Evolutionary conservation across 1,284 basidiomycete species (phyloP).

Genomic region (Ustilago hordei): DNA sequence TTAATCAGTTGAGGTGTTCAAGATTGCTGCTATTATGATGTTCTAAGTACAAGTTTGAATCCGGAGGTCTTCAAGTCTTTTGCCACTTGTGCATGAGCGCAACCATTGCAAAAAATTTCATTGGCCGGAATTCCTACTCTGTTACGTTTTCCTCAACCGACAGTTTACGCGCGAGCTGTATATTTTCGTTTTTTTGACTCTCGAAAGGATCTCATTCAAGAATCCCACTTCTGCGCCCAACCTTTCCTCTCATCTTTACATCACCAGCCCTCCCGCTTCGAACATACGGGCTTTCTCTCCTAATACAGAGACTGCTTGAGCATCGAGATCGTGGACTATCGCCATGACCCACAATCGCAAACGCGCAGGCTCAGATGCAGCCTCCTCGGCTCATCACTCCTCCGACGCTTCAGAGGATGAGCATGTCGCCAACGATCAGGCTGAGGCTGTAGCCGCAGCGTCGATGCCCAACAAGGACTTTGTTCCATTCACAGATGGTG

Average conservation of each 20-base stretch:
- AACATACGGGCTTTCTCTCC: neutral
- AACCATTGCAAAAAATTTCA: too few species aligned
- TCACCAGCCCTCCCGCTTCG: neutral
- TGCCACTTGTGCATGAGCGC: too few species aligned
- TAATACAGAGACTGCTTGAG: neutral
- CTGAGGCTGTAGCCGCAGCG: conserved; percentile 7
- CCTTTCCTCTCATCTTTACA: neutral
- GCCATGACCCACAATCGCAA: conserved; percentile 43
- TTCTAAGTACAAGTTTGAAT: too few species aligned
- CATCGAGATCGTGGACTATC: neutral
- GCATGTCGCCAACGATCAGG: conserved; percentile 8
- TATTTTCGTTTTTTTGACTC: too few species aligned
- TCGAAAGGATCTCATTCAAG: too few species aligned
- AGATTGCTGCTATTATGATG: too few species aligned
- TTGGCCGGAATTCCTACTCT: too few species aligned
- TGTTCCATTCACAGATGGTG: conserved; percentile 30
- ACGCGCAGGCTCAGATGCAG: conserved; percentile 36
- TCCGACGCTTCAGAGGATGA: conserved; percentile 31
- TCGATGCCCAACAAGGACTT: conserved; percentile 18
- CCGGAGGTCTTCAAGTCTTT: too few species aligned
- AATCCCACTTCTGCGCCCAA: too few species aligned
- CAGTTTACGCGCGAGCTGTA: too few species aligned
- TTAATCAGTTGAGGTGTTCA: too few species aligned
- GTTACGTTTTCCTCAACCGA: too few species aligned
- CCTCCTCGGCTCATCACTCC: conserved; percentile 21